Evolutionary conservation across 2,329 filamentous ascomycete genomes (phyloP).

Genomic region (Bipolaris zeicola): DNA sequence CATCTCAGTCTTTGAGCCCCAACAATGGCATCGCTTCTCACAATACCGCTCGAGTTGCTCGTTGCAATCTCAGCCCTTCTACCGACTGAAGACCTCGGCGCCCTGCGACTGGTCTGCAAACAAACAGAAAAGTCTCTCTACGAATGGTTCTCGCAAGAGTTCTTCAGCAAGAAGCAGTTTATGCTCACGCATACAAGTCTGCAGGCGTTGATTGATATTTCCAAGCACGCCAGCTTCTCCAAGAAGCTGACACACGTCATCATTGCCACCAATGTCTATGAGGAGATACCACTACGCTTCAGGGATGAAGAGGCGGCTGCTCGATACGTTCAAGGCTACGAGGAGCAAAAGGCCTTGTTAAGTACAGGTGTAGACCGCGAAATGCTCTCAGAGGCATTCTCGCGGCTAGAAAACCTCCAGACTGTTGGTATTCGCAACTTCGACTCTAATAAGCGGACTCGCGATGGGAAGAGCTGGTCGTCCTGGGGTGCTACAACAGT

Average conservation of each 20-base stretch:
- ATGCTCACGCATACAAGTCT: conserved; percentile 65
- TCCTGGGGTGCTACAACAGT: conserved; percentile 60
- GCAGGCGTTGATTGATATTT: conserved; percentile 55
- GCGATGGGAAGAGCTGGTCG: conserved; percentile 60
- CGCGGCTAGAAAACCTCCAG: conserved; percentile 60
- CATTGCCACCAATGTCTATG: conserved; percentile 53
- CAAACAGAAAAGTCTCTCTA: conserved; percentile 61
- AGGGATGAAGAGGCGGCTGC: conserved; percentile 16
- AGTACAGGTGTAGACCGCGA: conserved; percentile 56
- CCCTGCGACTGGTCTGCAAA: conserved; percentile 62
- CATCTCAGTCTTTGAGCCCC: not conserved
- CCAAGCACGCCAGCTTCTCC: conserved; percentile 47
- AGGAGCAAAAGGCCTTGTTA: conserved; percentile 37
- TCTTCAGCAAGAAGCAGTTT: conserved; percentile 70
- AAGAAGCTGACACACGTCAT: conserved; percentile 56
- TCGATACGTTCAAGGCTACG: conserved; percentile 26
- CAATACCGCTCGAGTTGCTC: conserved; percentile 64
- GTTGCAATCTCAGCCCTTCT: conserved; percentile 59
- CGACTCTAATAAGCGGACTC: conserved; percentile 54
- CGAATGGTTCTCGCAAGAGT: conserved; percentile 63
- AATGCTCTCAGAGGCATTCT: conserved; percentile 63
- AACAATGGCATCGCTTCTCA: conserved; percentile 32
- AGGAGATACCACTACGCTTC: conserved; percentile 21
- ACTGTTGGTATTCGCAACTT: conserved; percentile 66
- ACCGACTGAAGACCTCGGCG: conserved; percentile 61